A percentile compares a stretch with the other conserved stretches of the same genome.
Conservation (phyloP, 208 protist genomes). For the Crithidia fasciculata region DNA sequence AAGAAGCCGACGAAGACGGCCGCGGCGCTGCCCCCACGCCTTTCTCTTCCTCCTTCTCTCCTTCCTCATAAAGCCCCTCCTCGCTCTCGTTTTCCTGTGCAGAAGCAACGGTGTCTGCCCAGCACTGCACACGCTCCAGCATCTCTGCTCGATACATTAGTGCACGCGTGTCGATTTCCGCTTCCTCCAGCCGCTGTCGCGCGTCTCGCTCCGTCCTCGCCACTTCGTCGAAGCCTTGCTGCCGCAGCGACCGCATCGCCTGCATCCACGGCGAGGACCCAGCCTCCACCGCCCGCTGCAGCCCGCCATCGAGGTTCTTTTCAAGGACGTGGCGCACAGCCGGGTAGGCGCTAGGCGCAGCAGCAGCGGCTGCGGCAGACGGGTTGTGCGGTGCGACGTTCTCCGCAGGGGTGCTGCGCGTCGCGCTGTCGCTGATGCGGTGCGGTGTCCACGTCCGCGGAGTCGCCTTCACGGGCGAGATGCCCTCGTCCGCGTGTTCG, state of each 20-base stretch:
- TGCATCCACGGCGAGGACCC: conserved; percentile 35
- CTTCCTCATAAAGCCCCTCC: not conserved
- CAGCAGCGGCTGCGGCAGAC: not conserved
- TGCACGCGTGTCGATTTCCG: conserved; percentile 36
- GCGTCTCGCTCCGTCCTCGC: conserved; percentile 21
- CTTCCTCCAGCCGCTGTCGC: conserved; percentile 24
- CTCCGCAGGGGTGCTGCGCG: not conserved
- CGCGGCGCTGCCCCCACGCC: not conserved
- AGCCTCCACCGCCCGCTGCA: conserved; percentile 13
- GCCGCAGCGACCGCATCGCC: conserved; percentile 23
- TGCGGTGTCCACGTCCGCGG: not conserved
- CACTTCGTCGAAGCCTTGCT: conserved; percentile 20
- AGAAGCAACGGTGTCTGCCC: not conserved
- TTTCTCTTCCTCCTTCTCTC: not conserved
- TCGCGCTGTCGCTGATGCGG: not conserved
- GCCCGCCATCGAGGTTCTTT: not conserved
- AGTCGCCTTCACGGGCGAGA: not conserved
- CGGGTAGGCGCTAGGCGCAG: conserved; percentile 12
- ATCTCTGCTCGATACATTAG: conserved; percentile 29
- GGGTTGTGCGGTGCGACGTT: not conserved
- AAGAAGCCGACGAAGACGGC: not conserved
- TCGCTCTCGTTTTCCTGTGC: not conserved
- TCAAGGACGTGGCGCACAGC: conserved; percentile 2
- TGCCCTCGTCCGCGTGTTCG: conserved; percentile 11
- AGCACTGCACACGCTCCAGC: conserved; percentile 20